phyloP scores from a whole-genome alignment of 371 early-diverging fungal genomes.

The Apophysomyces trapeziformis region DNA sequence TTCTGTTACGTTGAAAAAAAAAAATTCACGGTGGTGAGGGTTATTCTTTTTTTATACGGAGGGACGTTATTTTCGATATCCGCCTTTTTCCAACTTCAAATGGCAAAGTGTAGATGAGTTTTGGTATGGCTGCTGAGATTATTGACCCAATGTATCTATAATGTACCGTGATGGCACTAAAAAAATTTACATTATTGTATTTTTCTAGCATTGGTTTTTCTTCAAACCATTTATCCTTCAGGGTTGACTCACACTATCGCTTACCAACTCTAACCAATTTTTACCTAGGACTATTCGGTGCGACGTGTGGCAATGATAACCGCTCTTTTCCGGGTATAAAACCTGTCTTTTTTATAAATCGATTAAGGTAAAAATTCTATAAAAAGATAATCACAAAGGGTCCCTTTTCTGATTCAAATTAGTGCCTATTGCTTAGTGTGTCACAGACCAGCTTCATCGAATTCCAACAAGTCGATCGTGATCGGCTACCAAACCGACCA shows the following conservation, averaged over 20 bases:
- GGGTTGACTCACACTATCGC: background rate
- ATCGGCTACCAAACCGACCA: too few relatives aligned
- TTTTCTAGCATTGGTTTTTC: background rate
- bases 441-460: too few relatives aligned
- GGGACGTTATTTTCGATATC: background rate
- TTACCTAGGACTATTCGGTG: background rate
- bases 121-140: background rate
- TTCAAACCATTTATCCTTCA: background rate
- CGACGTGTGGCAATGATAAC: background rate
- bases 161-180: background rate
- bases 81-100: constrained; percentile 7
- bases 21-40: background rate
- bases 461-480: too few relatives aligned
- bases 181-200: background rate
- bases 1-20: constrained; percentile 5
- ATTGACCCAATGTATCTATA: background rate
- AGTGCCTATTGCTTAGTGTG: too few relatives aligned
- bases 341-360: background rate
- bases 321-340: constrained; percentile 8
- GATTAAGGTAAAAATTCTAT: constrained; percentile 11
- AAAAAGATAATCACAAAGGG: background rate
- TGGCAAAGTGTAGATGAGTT: background rate
- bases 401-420: too few relatives aligned
- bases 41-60: constrained; percentile 5
- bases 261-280: background rate